Base-by-base conservation (phyloP, 768 basidiomycete species). In the Cystobasidium onofrii region DNA sequence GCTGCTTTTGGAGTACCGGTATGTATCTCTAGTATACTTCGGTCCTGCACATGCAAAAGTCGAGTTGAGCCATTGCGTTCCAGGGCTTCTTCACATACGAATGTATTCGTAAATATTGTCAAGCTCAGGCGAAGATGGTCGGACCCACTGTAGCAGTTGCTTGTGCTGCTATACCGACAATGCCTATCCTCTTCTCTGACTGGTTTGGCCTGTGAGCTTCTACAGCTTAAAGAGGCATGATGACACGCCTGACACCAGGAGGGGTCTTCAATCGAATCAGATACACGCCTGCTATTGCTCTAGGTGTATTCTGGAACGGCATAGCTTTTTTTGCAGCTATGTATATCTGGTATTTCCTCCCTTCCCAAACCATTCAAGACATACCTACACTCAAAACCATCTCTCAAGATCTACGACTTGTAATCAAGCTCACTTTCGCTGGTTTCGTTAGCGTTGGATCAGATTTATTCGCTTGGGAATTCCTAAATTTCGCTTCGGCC, bases 391-490 rank as follows among this genome's bases (percentile, higher is more conserved):
- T 67, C 46, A 67, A 46, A 31, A 13, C 52, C 9, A 39, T 71
- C 1, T 29, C 55, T 9, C 69, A 60, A 36, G 69, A 71, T 60
- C 34, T 71, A 20, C 7, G 55, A 36, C 60, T 71, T 3, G 69
- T 71, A 10, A 57, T 55, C 15, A 34, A 36, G 23, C 36, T 71
- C 12, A 55, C 50, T 4, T 20, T 61, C 7, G 69, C 69, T 7
- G 69, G 69, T 13, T 55, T 60, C 33, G 20, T 71, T 27, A 31
- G 1, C 3, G 36, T 44, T 12, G 52, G 69, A 27, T 55, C 69
- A 17, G 69, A 60, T 44, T 71, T 52, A 13, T 71, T 55, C 54
- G 69, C 69, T 29, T 71, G 69, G 69, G 69, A 71, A 31, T 55
- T 41, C 69, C 54, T 71, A 20, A 60, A 39, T 36, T 60, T 71